Conservation (phyloP, 163 green algal species). For the Coccomyxa subellipsoidea region DNA sequence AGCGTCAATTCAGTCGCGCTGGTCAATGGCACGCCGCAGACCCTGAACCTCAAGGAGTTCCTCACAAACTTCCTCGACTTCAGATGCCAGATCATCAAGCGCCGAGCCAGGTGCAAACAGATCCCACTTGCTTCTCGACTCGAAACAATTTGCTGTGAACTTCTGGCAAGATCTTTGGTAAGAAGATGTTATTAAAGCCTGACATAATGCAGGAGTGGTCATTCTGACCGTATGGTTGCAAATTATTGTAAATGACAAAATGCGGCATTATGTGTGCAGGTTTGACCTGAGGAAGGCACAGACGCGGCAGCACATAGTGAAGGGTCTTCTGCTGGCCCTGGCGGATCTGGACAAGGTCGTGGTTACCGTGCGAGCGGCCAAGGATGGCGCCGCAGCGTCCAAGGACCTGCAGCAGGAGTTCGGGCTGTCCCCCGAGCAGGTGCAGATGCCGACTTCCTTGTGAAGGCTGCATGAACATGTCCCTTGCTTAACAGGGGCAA, state of each 20-base stretch:
- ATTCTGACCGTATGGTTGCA: too few species aligned
- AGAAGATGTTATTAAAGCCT: too few species aligned
- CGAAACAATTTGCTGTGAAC: too few species aligned
- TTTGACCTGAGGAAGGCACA: conserved; percentile 51
- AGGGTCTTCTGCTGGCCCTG: conserved; percentile 67
- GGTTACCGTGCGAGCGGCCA: conserved; percentile 55
- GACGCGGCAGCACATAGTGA: conserved; percentile 67
- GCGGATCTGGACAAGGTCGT: conserved; percentile 56
- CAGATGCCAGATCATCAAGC: conserved; percentile 31
- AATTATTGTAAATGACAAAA: too few species aligned
- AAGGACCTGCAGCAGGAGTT: conserved; percentile 48
- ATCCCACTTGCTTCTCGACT: too few species aligned
- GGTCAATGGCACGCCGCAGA: conserved; percentile 56
- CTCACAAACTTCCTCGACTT: conserved; percentile 86
- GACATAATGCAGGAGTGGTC: too few species aligned
- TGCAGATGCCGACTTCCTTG: too few species aligned
- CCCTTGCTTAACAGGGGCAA: too few species aligned
- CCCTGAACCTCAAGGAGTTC: conserved; percentile 71
- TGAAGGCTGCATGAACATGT: too few species aligned
- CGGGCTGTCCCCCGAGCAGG: conserved; percentile 41
- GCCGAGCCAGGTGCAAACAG: conserved; percentile 5
- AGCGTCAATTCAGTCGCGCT: conserved; percentile 78
- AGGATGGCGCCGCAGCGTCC: conserved; percentile 52
- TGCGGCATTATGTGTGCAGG: conserved; percentile 27
- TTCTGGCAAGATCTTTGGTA: too few species aligned